Evolutionary conservation across 495 filamentous ascomycete genomes (phyloP).

Genomic region (Penicillium alfredii): DNA sequence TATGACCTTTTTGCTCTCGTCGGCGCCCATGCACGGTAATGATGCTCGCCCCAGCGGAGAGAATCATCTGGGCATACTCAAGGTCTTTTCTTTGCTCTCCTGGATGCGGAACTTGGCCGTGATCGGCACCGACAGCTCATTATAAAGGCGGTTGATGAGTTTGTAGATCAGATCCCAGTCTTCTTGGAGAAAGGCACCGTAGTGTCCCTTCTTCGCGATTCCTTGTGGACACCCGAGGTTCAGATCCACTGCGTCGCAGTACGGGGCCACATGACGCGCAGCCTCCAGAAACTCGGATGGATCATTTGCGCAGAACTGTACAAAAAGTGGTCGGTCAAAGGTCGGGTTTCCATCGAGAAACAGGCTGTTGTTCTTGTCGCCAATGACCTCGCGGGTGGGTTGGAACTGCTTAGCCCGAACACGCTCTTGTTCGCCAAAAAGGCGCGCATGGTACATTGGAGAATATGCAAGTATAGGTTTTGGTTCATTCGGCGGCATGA

Average conservation of each 20-base stretch:
- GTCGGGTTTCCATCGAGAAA: slow-evolving; percentile 82
- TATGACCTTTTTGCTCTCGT: slow-evolving; percentile 92
- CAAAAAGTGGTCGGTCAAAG: slow-evolving; percentile 81
- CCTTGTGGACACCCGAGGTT: slow-evolving; percentile 98
- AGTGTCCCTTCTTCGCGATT: slow-evolving; percentile 83
- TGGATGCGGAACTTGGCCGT: slow-evolving; percentile 94
- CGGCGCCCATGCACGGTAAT: slow-evolving; percentile 85
- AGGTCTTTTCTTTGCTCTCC: slow-evolving; percentile 82
- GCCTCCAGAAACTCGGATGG: slow-evolving; percentile 71
- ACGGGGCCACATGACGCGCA: slow-evolving; percentile 66
- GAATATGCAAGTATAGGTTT: slow-evolving; percentile 71
- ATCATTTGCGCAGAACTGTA: slow-evolving; percentile 94
- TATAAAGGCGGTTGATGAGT: slow-evolving; percentile 72
- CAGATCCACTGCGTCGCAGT: slow-evolving; percentile 92
- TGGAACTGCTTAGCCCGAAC: slow-evolving; percentile 77
- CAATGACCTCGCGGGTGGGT: slow-evolving; percentile 46
- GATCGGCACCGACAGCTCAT: slow-evolving; percentile 66
- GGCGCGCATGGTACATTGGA: slow-evolving; percentile 89
- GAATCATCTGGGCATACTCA: slow-evolving; percentile 81
- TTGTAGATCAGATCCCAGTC: slow-evolving; percentile 75
- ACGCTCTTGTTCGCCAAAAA: slow-evolving; percentile 68
- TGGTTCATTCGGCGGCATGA: slow-evolving; percentile 58
- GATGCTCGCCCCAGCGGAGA: slow-evolving; percentile 85
- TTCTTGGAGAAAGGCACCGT: slow-evolving; percentile 93
- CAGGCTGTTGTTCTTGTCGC: slow-evolving; percentile 24